phyloP scores from a whole-genome alignment of 116 monocot species.

The Thalassia testudinum region DNA sequence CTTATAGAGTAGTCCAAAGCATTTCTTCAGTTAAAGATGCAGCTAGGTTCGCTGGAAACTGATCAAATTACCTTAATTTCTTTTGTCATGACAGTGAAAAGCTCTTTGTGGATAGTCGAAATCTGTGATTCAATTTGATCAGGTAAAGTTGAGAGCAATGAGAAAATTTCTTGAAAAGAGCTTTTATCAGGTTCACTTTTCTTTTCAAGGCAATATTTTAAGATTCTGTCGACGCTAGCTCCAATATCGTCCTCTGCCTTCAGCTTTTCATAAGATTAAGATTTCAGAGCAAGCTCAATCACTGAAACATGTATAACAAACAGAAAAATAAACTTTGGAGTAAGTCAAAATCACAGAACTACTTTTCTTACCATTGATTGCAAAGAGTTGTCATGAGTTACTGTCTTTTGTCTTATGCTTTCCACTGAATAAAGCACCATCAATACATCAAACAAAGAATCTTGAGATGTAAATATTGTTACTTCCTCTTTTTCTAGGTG shows the following conservation, averaged over 20 bases:
- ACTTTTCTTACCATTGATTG: slow-evolving; percentile 48
- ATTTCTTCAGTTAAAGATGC: too few species aligned
- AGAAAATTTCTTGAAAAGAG: slow-evolving; percentile 38
- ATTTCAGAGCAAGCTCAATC: not conserved
- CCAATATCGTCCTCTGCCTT: slow-evolving; percentile 60
- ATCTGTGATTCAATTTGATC: slow-evolving; percentile 37
- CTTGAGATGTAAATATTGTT: not conserved
- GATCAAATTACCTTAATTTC: too few species aligned
- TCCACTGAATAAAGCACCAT: slow-evolving; percentile 7
- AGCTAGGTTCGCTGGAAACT: too few species aligned
- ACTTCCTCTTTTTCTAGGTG: not conserved
- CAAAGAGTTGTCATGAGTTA: slow-evolving; percentile 44
- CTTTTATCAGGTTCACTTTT: slow-evolving; percentile 19
- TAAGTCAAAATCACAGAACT: not conserved
- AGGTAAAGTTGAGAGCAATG: slow-evolving; percentile 28
- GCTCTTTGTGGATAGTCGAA: not conserved
- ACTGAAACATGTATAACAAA: not conserved
- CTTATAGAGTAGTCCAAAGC: too few species aligned
- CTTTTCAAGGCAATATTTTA: slow-evolving; percentile 27
- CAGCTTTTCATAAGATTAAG: slow-evolving; percentile 24
- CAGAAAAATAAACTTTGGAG: slow-evolving; percentile 5
- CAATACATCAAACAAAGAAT: not conserved
- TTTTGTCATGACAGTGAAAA: too few species aligned
- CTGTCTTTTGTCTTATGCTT: slow-evolving; percentile 62
- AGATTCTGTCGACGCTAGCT: slow-evolving; percentile 36